Percentiles rank a stretch among this genome's conserved stretches.
phyloP scores from a whole-genome alignment of 192 early-diverging fungal species.

The Coemansia sp. region DNA sequence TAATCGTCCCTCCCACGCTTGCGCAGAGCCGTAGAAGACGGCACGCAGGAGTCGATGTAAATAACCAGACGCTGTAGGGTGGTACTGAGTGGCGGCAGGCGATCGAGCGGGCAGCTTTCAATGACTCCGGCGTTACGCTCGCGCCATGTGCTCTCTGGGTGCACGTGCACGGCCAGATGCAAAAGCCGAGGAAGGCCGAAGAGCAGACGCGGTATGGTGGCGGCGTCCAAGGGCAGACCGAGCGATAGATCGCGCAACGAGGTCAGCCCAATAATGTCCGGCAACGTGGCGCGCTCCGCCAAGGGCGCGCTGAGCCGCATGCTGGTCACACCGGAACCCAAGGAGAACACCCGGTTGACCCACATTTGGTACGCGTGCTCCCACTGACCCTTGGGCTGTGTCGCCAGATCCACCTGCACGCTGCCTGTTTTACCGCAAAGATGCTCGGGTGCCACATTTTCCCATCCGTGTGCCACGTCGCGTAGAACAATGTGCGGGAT shows the following conservation, averaged over 20 bases:
- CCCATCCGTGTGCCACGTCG: slow-evolving; percentile 20
- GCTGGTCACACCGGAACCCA: slow-evolving; percentile 19
- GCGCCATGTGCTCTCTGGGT: slow-evolving; percentile 20
- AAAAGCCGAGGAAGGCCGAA: slow-evolving; percentile 19
- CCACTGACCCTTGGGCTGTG: not conserved
- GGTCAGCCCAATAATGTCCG: slow-evolving; percentile 36
- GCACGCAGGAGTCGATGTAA: slow-evolving; percentile 20
- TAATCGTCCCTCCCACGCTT: not conserved
- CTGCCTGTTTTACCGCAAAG: slow-evolving; percentile 4
- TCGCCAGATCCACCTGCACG: slow-evolving; percentile 21
- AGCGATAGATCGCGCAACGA: slow-evolving; percentile 22
- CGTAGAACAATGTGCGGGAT: slow-evolving; percentile 35
- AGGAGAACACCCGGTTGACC: slow-evolving; percentile 37
- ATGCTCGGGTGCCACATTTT: slow-evolving; percentile 1
- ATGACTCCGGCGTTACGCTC: slow-evolving; percentile 15
- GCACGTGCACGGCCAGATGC: slow-evolving; percentile 26
- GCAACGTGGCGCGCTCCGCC: slow-evolving; percentile 13
- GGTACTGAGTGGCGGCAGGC: slow-evolving; percentile 26
- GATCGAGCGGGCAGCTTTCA: slow-evolving; percentile 13
- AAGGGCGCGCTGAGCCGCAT: slow-evolving; percentile 29
- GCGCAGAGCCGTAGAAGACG: too few species aligned
- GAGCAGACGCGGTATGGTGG: slow-evolving; percentile 29
- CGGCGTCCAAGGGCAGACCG: slow-evolving; percentile 37
- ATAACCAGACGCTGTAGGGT: slow-evolving; percentile 21
- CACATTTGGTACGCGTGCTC: slow-evolving; percentile 26